These are phyloP conservation scores for Globisporangium takayamanum DNA, from an alignment of 352 stramenopile genomes.

Conservation along the genomic window DNA sequence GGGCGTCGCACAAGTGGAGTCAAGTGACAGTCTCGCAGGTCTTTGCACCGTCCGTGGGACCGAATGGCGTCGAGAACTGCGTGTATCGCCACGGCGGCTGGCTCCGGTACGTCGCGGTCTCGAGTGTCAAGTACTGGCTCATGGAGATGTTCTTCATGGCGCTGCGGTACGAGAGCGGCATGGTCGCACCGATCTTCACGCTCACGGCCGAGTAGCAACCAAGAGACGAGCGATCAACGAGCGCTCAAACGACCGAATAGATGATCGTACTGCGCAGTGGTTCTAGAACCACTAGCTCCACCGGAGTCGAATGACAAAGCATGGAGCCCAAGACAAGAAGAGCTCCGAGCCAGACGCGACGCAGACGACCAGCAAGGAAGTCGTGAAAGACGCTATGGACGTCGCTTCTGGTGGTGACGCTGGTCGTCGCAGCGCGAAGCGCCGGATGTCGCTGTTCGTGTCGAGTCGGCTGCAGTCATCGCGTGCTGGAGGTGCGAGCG, in stretches of 20 bases:
- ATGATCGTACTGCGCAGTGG: no score
- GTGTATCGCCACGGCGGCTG: slow-evolving; percentile 47
- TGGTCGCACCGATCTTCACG: slow-evolving; percentile 42
- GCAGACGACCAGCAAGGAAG: not conserved
- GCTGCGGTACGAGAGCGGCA: slow-evolving; percentile 39
- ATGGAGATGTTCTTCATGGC: slow-evolving; percentile 52
- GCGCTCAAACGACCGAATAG: no score
- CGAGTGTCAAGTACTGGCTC: slow-evolving; percentile 45
- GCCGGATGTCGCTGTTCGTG: slow-evolving; percentile 5
- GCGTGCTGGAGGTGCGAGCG: no score
- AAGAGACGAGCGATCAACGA: no score
- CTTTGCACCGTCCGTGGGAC: slow-evolving; percentile 21
- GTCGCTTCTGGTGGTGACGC: not conserved
- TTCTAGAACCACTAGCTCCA: no score
- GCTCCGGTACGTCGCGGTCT: slow-evolving; percentile 29
- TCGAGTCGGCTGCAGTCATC: not conserved
- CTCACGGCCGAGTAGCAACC: slow-evolving; percentile 2
- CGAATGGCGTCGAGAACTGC: slow-evolving; percentile 17
- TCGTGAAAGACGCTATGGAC: not conserved
- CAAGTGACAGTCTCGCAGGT: slow-evolving; percentile 41
- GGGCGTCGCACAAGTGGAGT: slow-evolving; percentile 40
- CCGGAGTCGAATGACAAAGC: not conserved
- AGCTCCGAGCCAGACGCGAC: not conserved
- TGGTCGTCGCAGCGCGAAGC: slow-evolving; percentile 1
- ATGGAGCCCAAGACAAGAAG: no score